Evolutionary conservation across 164 flowering plant genomes (phyloP), one percentile per base, ranked within the genome.

Genomic region (Vitis amurensis): DNA sequence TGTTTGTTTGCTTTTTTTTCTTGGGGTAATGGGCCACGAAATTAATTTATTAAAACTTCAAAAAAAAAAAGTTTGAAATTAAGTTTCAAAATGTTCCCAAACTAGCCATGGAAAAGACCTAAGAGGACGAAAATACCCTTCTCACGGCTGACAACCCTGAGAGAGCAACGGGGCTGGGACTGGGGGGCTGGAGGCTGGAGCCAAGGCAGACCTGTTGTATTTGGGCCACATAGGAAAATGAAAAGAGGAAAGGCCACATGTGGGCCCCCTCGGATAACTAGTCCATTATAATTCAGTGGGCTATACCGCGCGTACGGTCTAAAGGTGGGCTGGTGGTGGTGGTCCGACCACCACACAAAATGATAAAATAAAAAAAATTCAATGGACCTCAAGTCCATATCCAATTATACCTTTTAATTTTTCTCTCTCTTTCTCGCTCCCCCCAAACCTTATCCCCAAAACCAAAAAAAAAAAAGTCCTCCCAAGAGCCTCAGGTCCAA

Each of bases 401-500:
- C 71, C 61, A 68, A 67, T 9, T 48, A 50, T 48, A 27, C 67
- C 61, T 17, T 8, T 4, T 61, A 30, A 31, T 14, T 31, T 61
- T 4, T 30, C 30, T 68, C 44, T 69, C 53, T 11, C 16, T 52
- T 37, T 60, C 55, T 10, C 12, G 5, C 44, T 31, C 44, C 47
- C 50, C 69, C 65, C 44, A 23, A 56, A 73, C 62, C 76, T 27
- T 55, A 31, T 31, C 44, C 44, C 44, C 44, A 31, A 31, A 31
- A 31, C 29, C 9, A 37, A 65, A n/a, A 29, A 63, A 51, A 50
- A 60, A 73, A 23, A 48, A 11, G 16, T 59, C 29, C 47, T 29
- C 31, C 0, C 23, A 30, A n/a, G 12, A 3, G 13, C 27, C 6
- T 13, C n/a, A 68, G 82, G 79, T 79, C 82, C 82, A 79, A 79